Evolutionary conservation across 208 protist species (phyloP).

Genomic region (Leishmania major): DNA sequence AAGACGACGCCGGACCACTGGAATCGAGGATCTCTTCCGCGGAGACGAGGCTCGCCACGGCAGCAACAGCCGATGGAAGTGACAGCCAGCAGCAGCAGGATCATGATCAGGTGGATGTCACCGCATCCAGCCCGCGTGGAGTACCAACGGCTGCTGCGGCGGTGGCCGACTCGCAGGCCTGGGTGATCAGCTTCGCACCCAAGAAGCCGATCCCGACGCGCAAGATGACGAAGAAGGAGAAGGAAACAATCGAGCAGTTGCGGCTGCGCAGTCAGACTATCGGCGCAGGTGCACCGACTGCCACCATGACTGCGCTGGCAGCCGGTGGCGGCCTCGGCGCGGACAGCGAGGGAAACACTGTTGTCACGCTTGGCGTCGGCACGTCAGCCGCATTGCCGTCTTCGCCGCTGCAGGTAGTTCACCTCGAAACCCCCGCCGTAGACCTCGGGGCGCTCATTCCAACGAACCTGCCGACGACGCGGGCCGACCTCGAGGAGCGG

Average conservation of each 20-base stretch:
- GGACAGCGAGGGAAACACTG: constrained; percentile 60
- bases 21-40: background rate
- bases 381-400: constrained; percentile 7
- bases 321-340: constrained; percentile 8
- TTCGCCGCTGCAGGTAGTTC: constrained; percentile 36
- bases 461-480: constrained; percentile 64
- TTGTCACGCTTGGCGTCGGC: background rate
- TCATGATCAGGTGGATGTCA: background rate
- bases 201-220: constrained; percentile 42
- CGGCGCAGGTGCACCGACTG: background rate
- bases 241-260: constrained; percentile 49
- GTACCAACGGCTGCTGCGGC: background rate
- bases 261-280: constrained; percentile 24
- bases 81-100: background rate
- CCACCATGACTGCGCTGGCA: background rate
- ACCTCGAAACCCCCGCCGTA: constrained; percentile 43
- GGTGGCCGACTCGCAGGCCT: constrained; percentile 42
- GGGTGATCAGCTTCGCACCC: constrained; percentile 71
- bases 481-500: constrained; percentile 66
- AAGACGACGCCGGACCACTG: background rate
- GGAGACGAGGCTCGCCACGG: background rate
- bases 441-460: constrained; percentile 67
- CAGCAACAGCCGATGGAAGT: background rate
- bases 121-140: background rate
- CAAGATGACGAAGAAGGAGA: constrained; percentile 75